Evolutionary conservation across 305 asterid genomes (phyloP), one percentile per base, ranked within the genome.

Genomic region (Andrographis paniculata): DNA sequence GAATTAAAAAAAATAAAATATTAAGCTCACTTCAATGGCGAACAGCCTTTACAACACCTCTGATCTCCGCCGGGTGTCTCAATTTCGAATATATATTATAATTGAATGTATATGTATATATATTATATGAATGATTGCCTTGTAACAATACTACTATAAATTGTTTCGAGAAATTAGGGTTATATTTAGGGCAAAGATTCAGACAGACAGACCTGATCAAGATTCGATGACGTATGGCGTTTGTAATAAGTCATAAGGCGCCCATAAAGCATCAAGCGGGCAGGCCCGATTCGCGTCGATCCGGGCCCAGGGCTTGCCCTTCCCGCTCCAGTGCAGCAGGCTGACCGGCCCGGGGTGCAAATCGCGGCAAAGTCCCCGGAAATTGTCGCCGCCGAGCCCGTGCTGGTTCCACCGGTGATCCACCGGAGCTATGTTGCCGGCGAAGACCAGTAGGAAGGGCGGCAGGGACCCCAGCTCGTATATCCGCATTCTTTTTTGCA

Each of bases 341-440:
- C n/a, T n/a, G n/a, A n/a, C n/a, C n/a, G n/a, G n/a, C n/a, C n/a
- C n/a, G 49, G 70, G 65, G 41, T 70, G 70, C 14, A 42, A 13
- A 42, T 42, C 10, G 1, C 48, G 48, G 48, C 48, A 42, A 5
- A 42, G 48, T 22, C 73, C 73, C 5, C 52, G 54, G 21, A 58
- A 42, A 28, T 71, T 75, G 24, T 67, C 78, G 12, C 78, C 81
- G 5, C 81, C 78, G 23, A 70, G 63, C 3, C 93, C 92, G 20
- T 81, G 93, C 39, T 78, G 85, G 20, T 82, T 82, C 93, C 88
- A 82, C 51, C 85, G 60, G 16, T 75, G 93, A 52, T 82, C 73
- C 2, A 82, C 75, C 1, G 63, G 51, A 46, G 74, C 67, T 13
- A 76, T 72, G 14, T 69, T 58, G 16, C 93, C 93, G 0, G 78